Evolutionary conservation across 371 early-diverging fungal genomes (phyloP).

Genomic region (Smittium culicis): DNA sequence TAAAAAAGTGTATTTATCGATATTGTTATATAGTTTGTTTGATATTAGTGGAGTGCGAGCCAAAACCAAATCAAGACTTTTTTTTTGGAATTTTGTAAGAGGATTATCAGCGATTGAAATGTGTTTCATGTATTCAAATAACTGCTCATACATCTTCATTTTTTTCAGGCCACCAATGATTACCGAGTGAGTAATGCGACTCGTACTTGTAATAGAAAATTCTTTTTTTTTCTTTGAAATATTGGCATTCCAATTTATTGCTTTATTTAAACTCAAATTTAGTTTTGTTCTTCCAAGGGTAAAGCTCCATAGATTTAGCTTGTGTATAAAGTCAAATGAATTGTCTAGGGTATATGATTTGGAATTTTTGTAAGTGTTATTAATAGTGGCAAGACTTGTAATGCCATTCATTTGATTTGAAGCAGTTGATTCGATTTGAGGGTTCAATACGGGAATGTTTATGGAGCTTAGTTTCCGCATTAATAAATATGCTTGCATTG

Average conservation of each 20-base stretch:
- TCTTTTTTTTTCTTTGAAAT: not conserved
- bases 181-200: not conserved
- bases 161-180: not conserved
- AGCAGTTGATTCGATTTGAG: not conserved
- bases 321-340: not conserved
- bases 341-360: too few species aligned
- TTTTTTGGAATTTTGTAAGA: not conserved
- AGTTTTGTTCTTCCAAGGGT: not conserved
- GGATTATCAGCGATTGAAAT: not conserved
- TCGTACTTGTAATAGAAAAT: too few species aligned
- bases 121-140: not conserved
- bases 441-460: not conserved
- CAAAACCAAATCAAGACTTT: not conserved
- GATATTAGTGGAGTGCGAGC: not conserved
- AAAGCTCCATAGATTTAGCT: not conserved
- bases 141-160: not conserved
- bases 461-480: not conserved
- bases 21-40: not conserved
- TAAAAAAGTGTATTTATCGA: not conserved
- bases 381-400: too few species aligned
- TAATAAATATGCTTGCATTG: not conserved
- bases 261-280: not conserved
- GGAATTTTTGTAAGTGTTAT: too few species aligned
- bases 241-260: not conserved
- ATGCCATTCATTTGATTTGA: not conserved